phyloP scores from a whole-genome alignment of 352 stramenopile genomes.

The Phytophthora constricta region DNA sequence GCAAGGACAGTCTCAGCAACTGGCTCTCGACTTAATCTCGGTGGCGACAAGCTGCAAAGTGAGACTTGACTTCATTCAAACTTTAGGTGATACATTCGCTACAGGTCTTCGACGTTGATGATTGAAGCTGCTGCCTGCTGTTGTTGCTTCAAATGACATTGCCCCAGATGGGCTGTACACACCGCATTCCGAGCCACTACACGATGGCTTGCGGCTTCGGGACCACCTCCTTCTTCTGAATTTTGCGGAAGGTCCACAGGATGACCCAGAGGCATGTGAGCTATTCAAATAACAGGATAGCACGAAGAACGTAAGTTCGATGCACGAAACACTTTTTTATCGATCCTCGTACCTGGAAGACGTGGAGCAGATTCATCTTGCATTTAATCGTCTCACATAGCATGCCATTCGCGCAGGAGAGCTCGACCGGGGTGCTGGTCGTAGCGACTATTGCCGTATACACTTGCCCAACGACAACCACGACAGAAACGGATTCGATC shows the following conservation, averaged over 20 bases:
- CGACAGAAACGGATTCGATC: constrained; percentile 34
- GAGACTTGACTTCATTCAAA: not conserved
- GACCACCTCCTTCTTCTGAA: constrained; percentile 43
- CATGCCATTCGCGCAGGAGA: constrained; percentile 11
- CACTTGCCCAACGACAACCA: constrained; percentile 43
- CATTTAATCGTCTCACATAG: constrained; percentile 2
- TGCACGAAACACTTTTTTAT: not conserved
- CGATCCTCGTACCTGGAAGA: constrained; percentile 7
- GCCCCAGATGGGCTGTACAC: too few species aligned
- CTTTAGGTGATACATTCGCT: not conserved
- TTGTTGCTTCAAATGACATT: constrained; percentile 7
- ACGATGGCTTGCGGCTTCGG: constrained; percentile 32
- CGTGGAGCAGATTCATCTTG: not conserved
- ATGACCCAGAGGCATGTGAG: constrained; percentile 44
- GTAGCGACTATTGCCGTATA: not conserved
- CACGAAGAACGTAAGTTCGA: not conserved
- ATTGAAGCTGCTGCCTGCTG: constrained; percentile 2
- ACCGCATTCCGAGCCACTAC: constrained; percentile 8
- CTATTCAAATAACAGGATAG: constrained; percentile 16
- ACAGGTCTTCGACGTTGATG: not conserved
- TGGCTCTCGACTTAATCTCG: not conserved
- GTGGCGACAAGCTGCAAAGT: too few species aligned
- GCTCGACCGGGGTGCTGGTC: not conserved
- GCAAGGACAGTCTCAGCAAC: not conserved
- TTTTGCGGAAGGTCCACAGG: constrained; percentile 50